Base-by-base conservation (phyloP, 1,139 yeast species). In the Sugiyamaella novakii region DNA sequence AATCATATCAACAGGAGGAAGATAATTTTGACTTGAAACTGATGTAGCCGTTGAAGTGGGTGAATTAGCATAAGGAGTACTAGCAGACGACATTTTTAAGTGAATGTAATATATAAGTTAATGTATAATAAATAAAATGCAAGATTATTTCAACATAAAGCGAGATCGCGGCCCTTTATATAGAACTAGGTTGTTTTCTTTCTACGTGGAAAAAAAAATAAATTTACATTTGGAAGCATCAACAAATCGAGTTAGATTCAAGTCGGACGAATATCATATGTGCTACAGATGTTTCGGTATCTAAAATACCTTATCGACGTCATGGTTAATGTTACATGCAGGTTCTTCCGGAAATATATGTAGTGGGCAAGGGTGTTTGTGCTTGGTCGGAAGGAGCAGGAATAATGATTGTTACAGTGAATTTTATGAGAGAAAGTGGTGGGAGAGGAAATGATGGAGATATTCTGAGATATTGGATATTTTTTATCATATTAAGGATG, bases 1-100 rank as follows among this genome's bases (percentile, higher is more conserved):
- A 31, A 54, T 58, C 43, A 65, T 47, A n/a, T 47, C 46, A 22
- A 54, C 43, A n/a, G 52, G 40, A 31, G 42, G 38, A 15, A 27
- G 31, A 40, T 41, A 35, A 24, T n/a, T 28, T 19, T 31, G 38
- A 14, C 34, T 41, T 14, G 37, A 31, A 18, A 39, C 24, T 15
- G 48, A 38, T 12, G 47, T 38, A 5, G 47, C 18, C 18, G 51
- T 17, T 11, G 43, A 43, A 14, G 25, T 31, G 24, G 53, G 47
- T 6, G 53, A 47, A 27, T 45, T 37, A 25, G 41, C 28, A 31
- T 27, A 36, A 25, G 51, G 44, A 24, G 50, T 39, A 22, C 33
- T 25, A 17, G 44, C 44, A 43, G 51, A 47, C 15, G 45, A 33
- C 42, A 36, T 28, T 28, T 10, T 28, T 24, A 10, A 24, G 27